Evolutionary conservation across 78 protist genomes (phyloP).

Genomic region (Chrysochromulina tobinii): DNA sequence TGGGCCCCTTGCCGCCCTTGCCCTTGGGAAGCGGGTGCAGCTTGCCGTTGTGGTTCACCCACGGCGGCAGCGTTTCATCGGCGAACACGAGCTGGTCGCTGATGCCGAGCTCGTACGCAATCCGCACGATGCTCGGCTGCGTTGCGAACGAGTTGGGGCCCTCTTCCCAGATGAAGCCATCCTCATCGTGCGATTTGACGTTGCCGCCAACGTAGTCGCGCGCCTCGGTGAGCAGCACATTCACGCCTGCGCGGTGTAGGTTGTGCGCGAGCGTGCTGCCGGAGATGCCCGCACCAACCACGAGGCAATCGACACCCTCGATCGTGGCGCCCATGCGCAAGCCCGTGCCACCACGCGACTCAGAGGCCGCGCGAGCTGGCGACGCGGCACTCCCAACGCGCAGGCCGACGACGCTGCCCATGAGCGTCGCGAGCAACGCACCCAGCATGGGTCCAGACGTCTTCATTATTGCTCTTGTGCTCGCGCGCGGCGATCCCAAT

Average conservation of each 20-base stretch:
- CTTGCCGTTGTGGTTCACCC: not conserved
- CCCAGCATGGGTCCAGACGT: too few relatives aligned
- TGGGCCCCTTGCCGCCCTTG: slow-evolving; percentile 4
- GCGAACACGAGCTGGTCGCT: slow-evolving; percentile 31
- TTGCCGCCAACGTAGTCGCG: slow-evolving; percentile 35
- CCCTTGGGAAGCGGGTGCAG: slow-evolving; percentile 1
- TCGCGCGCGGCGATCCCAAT: too few relatives aligned
- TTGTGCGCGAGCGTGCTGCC: slow-evolving; percentile 18
- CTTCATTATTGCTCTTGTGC: too few relatives aligned
- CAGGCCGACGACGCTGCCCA: too few relatives aligned
- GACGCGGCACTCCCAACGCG: too few relatives aligned
- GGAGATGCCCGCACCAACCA: slow-evolving; percentile 1
- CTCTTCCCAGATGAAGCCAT: slow-evolving; percentile 14
- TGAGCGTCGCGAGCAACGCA: too few relatives aligned
- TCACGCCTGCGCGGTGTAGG: not conserved
- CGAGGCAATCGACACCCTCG: not conserved
- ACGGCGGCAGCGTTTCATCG: slow-evolving; percentile 30
- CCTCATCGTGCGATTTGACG: not conserved
- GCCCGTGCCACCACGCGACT: too few relatives aligned
- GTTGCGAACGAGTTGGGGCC: slow-evolving; percentile 36
- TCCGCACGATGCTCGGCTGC: not conserved
- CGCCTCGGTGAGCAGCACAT: slow-evolving; percentile 27
- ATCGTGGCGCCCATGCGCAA: too few relatives aligned
- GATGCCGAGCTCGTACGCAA: slow-evolving; percentile 7
- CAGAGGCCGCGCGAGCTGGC: too few relatives aligned